A percentile compares a stretch with the other conserved stretches of the same genome.
phyloP scores from a whole-genome alignment of 2,329 filamentous ascomycete species.

The Fusarium sterilihyphosum region DNA sequence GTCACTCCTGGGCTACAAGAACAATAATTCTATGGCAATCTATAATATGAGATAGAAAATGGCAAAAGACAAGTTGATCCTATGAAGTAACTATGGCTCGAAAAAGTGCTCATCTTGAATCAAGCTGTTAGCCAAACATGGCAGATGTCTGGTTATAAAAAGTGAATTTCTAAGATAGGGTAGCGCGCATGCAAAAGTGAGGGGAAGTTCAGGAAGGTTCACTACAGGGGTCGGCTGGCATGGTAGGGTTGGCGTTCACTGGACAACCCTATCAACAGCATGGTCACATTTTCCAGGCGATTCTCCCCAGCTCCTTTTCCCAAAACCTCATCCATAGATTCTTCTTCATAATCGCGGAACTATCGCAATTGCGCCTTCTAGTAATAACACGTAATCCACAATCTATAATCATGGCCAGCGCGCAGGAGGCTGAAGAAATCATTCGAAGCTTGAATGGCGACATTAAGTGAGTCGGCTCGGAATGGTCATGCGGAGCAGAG shows the following conservation, averaged over 20 bases:
- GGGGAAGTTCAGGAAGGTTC: no score
- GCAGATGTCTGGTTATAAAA: no score
- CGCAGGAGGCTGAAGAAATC: neutral
- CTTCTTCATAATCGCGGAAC: neutral
- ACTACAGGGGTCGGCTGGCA: no score
- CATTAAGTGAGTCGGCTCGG: neutral
- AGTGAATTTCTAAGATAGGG: no score
- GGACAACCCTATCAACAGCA: no score
- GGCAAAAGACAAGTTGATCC: neutral
- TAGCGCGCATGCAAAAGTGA: no score
- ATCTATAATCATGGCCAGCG: neutral
- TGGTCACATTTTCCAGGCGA: no score
- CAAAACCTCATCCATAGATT: neutral
- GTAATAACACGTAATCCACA: neutral
- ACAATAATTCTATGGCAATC: neutral
- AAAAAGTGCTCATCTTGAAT: neutral
- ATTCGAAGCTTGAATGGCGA: neutral
- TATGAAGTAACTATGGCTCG: neutral
- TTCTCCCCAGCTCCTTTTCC: neutral
- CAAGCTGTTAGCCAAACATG: neutral
- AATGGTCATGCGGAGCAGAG: rapidly evolving
- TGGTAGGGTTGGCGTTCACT: no score
- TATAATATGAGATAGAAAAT: no score
- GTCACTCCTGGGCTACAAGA: neutral
- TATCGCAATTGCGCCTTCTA: no score